phyloP scores from a whole-genome alignment of 371 early-diverging fungal genomes.

The Mortierella sp. region DNA sequence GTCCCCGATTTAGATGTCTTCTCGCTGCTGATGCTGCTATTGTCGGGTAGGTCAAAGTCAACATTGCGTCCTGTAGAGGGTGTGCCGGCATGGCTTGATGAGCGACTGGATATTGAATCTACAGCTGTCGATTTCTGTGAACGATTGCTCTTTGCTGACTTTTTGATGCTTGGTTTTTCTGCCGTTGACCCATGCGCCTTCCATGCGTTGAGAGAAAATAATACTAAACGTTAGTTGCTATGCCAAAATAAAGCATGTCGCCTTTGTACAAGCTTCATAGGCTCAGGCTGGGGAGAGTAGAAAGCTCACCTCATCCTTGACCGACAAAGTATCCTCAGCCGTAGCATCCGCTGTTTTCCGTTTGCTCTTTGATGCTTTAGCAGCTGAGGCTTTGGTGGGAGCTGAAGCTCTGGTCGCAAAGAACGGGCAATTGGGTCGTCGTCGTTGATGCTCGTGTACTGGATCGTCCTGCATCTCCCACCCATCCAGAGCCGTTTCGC shows the following conservation, averaged over 20 bases:
- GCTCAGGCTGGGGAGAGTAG: no score
- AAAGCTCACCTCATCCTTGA: conserved; percentile 21
- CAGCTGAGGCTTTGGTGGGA: conserved; percentile 62
- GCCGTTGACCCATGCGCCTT: not conserved
- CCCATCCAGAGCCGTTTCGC: conserved; percentile 58
- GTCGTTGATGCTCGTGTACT: conserved; percentile 56
- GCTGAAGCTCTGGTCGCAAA: conserved; percentile 50
- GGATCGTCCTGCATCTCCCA: conserved; percentile 66
- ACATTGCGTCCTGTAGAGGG: conserved; percentile 13
- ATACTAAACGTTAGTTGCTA: not conserved
- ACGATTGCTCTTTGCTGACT: not conserved
- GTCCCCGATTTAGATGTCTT: not conserved
- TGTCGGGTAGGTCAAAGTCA: conserved; percentile 17
- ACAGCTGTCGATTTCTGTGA: not conserved
- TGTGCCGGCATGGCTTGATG: not conserved
- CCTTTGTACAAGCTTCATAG: not conserved
- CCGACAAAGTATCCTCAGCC: not conserved
- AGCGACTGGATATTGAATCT: not conserved
- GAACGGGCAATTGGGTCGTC: conserved; percentile 50
- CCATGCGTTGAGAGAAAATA: not conserved
- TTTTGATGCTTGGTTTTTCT: not conserved
- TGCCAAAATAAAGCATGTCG: not conserved
- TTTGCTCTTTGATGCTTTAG: conserved; percentile 28
- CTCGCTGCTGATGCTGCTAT: not conserved
- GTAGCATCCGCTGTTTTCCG: conserved; percentile 9